Conservation (phyloP, 306 rosid species). For the cucumber (Cucumis sativus) region DNA sequence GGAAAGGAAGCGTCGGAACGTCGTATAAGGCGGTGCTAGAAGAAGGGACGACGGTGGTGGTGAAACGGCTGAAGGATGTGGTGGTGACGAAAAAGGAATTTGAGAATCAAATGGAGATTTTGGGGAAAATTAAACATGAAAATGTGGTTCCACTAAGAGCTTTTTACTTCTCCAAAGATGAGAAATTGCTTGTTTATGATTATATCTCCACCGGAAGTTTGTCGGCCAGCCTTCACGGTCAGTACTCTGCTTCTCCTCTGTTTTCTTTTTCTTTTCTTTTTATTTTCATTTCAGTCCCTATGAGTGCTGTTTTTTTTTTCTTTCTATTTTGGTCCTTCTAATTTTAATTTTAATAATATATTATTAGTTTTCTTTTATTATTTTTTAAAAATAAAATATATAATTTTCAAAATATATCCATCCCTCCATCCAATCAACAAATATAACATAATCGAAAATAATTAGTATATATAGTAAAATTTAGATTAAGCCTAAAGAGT, state of each 20-base stretch:
- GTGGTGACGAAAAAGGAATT: slow-evolving; percentile 65
- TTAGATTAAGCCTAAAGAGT: too few relatives aligned
- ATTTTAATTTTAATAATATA: too few relatives aligned
- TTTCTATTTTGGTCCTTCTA: too few relatives aligned
- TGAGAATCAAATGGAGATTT: slow-evolving; percentile 53
- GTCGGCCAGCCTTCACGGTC: slow-evolving; percentile 94
- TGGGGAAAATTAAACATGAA: slow-evolving; percentile 74
- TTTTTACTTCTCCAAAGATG: slow-evolving; percentile 82
- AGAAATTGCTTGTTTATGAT: slow-evolving; percentile 84
- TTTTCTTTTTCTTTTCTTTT: background rate
- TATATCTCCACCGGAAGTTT: slow-evolving; percentile 77
- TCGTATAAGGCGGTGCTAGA: slow-evolving; percentile 95
- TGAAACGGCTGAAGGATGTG: slow-evolving; percentile 82
- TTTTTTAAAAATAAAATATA: too few relatives aligned
- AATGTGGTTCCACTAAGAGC: slow-evolving; percentile 90
- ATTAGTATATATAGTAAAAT: too few relatives aligned
- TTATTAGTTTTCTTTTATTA: too few relatives aligned
- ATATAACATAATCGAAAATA: too few relatives aligned
- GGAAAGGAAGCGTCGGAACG: slow-evolving; percentile 89
- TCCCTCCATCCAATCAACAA: too few relatives aligned
- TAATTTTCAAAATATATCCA: too few relatives aligned
- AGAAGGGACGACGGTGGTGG: slow-evolving; percentile 92
- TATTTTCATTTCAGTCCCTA: background rate
- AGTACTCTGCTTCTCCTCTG: background rate
- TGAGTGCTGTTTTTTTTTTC: too few relatives aligned